These are phyloP conservation scores for Xylariaceae sp. DNA, from an alignment of 2,329 filamentous ascomycete genomes.

Conservation along the genomic window DNA sequence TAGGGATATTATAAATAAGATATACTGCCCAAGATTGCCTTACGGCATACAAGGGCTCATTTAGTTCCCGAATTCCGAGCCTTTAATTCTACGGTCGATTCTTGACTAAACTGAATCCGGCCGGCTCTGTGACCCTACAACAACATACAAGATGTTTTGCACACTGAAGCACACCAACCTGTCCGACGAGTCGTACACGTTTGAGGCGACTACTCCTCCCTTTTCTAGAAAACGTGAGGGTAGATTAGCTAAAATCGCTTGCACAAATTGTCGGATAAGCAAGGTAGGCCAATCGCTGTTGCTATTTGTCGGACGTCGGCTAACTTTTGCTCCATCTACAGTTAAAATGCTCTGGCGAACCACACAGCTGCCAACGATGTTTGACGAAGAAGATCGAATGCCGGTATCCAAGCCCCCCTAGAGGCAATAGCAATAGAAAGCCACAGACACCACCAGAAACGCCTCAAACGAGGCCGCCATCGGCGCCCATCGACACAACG, in stretches of 20 bases:
- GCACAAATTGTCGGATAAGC: conserved; percentile 29
- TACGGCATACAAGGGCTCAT: conserved; percentile 20
- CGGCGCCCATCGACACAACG: conserved; percentile 6
- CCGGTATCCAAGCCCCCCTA: conserved; percentile 24
- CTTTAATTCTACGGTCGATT: conserved; percentile 11
- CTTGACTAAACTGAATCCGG: conserved; percentile 7
- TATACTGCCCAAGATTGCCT: conserved; percentile 12
- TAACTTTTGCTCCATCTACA: conserved; percentile 13
- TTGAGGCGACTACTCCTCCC: conserved; percentile 28
- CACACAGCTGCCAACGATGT: conserved; percentile 24
- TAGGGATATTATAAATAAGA: conserved; percentile 23
- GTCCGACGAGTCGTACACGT: conserved; percentile 27
- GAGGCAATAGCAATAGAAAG: conserved; percentile 26
- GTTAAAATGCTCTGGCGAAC: conserved; percentile 29
- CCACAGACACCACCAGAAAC: conserved; percentile 25
- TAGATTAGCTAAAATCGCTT: conserved; percentile 27
- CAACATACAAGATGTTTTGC: conserved; percentile 23
- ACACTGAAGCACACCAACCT: conserved; percentile 26
- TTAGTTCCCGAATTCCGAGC: conserved; percentile 17
- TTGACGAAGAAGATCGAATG: conserved; percentile 26
- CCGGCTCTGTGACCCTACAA: background rate
- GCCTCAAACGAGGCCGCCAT: conserved; percentile 14
- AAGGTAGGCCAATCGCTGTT: conserved; percentile 19
- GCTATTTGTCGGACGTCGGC: background rate
- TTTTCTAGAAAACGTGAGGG: conserved; percentile 29